phyloP scores from a whole-genome alignment of 768 basidiomycete species.

The Psilocybe azurescens region DNA sequence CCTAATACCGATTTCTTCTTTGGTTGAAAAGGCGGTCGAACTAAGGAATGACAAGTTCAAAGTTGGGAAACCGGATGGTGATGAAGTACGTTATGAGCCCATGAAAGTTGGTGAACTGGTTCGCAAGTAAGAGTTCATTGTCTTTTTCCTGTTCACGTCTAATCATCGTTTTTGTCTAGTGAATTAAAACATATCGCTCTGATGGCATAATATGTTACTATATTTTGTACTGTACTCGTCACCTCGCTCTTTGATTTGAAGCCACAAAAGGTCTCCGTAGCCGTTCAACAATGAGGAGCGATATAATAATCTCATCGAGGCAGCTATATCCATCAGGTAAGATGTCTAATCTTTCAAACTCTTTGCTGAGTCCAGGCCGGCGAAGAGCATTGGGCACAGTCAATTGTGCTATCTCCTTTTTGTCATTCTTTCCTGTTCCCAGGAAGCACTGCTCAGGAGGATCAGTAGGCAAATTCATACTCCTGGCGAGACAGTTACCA shows the following conservation, averaged over 20 bases:
- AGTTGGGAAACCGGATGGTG: slow-evolving; percentile 44
- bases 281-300: slow-evolving; percentile 45
- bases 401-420: slow-evolving; percentile 43
- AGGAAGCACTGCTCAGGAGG: slow-evolving; percentile 39
- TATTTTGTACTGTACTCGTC: slow-evolving; percentile 9
- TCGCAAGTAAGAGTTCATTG: slow-evolving; percentile 58
- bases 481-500: neutral
- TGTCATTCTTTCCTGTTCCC: slow-evolving; percentile 38
- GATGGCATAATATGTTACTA: slow-evolving; percentile 57
- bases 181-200: slow-evolving; percentile 84
- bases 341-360: slow-evolving; percentile 41
- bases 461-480: neutral
- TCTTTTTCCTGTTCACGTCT: slow-evolving; percentile 2
- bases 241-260: slow-evolving; percentile 18
- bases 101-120: slow-evolving; percentile 94
- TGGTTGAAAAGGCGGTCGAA: slow-evolving; percentile 53
- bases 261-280: slow-evolving; percentile 34
- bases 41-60: slow-evolving; percentile 46
- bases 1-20: slow-evolving; percentile 64
- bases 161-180: slow-evolving; percentile 39
- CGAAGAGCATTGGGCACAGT: slow-evolving; percentile 31
- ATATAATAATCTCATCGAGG: slow-evolving; percentile 49
- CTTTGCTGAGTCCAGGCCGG: slow-evolving; percentile 37
- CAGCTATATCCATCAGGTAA: slow-evolving; percentile 43
- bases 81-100: slow-evolving; percentile 56